Percentiles rank a stretch among this genome's conserved stretches.
Conservation (phyloP, 805 yeast genomes). For the Wickerhamiella parazyma region DNA sequence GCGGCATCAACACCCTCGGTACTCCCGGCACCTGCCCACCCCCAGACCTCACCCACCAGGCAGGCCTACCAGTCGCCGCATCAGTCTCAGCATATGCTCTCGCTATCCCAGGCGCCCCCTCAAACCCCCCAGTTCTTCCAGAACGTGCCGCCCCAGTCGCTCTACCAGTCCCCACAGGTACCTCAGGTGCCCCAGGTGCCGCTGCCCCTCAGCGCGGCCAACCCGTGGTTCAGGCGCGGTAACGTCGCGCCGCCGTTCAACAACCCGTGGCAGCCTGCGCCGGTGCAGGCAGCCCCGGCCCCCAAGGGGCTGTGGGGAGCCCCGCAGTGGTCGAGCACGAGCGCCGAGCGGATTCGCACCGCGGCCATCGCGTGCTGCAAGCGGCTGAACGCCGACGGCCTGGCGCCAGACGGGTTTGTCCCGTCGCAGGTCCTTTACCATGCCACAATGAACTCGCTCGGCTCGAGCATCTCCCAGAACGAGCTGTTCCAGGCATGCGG, state of each 20-base stretch:
- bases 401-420: slow-evolving; percentile 24
- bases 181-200: background rate
- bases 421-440: slow-evolving; percentile 26
- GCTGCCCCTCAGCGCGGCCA: background rate
- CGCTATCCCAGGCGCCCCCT: background rate
- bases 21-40: too few species aligned
- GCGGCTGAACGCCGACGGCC: slow-evolving; percentile 15
- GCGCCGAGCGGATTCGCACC: slow-evolving; percentile 13
- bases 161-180: background rate
- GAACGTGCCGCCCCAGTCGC: background rate
- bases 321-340: background rate
- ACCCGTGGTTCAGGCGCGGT: background rate
- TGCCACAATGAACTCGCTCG: slow-evolving; percentile 17
- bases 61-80: background rate
- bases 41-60: background rate
- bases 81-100: background rate
- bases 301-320: background rate
- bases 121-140: background rate
- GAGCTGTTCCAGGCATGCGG: slow-evolving; percentile 23
- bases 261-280: background rate
- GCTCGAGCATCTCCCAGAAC: slow-evolving; percentile 17
- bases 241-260: background rate
- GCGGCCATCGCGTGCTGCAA: slow-evolving; percentile 20
- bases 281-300: background rate
- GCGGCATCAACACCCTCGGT: too few species aligned